Conservation (phyloP, 495 filamentous ascomycete species). For the Xylaria palmicola region DNA sequence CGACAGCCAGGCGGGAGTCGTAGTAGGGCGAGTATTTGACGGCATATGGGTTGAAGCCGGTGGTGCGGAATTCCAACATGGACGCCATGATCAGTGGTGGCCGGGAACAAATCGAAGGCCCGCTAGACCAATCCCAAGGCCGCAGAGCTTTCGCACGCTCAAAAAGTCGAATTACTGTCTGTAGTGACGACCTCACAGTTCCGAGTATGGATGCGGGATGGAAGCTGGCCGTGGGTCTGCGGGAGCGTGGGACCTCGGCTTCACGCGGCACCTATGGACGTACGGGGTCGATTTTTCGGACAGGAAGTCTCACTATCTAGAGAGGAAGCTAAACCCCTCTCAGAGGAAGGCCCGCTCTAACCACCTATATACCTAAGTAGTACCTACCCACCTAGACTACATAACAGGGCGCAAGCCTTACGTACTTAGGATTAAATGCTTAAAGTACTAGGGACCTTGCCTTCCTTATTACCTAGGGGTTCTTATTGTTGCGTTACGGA, state of each 20-base stretch:
- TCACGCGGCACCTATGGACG: too few species aligned
- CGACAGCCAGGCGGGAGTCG: slow-evolving; percentile 87
- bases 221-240: not conserved
- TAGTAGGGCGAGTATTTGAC: slow-evolving; percentile 98
- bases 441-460: not conserved
- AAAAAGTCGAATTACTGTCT: not conserved
- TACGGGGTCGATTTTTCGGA: too few species aligned
- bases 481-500: too few species aligned
- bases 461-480: too few species aligned
- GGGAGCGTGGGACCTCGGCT: slow-evolving; percentile 17
- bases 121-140: slow-evolving; percentile 21
- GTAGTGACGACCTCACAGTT: too few species aligned
- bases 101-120: not conserved
- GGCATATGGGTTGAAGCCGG: slow-evolving; percentile 90
- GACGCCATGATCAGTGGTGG: slow-evolving; percentile 35
- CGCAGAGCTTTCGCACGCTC: slow-evolving; percentile 13
- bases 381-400: too few species aligned
- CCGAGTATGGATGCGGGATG: not conserved
- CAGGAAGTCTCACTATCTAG: too few species aligned
- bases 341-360: too few species aligned
- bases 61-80: slow-evolving; percentile 92
- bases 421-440: too few species aligned
- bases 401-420: too few species aligned
- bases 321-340: too few species aligned
- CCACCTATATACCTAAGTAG: too few species aligned